Evolutionary conservation across 2,329 filamentous ascomycete genomes (phyloP).

Genomic region (Pseudocercospora vitis): DNA sequence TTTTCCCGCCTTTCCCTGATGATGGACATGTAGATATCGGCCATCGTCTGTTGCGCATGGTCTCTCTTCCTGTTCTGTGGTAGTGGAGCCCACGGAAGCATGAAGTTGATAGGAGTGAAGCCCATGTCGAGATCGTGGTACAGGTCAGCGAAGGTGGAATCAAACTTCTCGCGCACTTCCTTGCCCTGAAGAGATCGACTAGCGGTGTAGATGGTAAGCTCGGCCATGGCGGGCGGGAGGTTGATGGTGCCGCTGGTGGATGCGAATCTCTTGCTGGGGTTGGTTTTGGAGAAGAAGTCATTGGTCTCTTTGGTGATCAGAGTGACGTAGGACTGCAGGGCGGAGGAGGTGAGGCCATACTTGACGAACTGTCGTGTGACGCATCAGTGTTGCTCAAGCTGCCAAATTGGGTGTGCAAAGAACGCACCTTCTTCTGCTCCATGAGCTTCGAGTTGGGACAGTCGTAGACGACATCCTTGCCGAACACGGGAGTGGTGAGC

Average conservation of each 20-base stretch:
- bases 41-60: conserved; percentile 74
- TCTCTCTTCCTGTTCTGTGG: conserved; percentile 86
- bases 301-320: conserved; percentile 75
- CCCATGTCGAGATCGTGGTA: conserved; percentile 91
- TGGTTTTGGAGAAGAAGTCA: conserved; percentile 67
- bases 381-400: conserved; percentile 9
- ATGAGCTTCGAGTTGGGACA: conserved; percentile 89
- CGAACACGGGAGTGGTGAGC: conserved; percentile 71
- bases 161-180: conserved; percentile 77
- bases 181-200: conserved; percentile 82
- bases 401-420: no score
- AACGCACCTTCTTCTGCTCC: conserved; percentile 87
- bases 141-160: conserved; percentile 74
- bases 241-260: conserved; percentile 61
- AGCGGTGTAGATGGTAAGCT: conserved; percentile 87
- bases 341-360: conserved; percentile 71
- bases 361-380: conserved; percentile 72
- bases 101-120: conserved; percentile 86
- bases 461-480: conserved; percentile 84
- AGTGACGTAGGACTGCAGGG: conserved; percentile 73
- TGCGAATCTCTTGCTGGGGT: conserved; percentile 44
- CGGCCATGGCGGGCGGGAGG: conserved; percentile 73
- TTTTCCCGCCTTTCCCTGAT: conserved; percentile 68
- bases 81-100: conserved; percentile 82
- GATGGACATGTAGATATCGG: conserved; percentile 78